Conservation (phyloP, 1,139 yeast species). For the Pichia sp. region DNA sequence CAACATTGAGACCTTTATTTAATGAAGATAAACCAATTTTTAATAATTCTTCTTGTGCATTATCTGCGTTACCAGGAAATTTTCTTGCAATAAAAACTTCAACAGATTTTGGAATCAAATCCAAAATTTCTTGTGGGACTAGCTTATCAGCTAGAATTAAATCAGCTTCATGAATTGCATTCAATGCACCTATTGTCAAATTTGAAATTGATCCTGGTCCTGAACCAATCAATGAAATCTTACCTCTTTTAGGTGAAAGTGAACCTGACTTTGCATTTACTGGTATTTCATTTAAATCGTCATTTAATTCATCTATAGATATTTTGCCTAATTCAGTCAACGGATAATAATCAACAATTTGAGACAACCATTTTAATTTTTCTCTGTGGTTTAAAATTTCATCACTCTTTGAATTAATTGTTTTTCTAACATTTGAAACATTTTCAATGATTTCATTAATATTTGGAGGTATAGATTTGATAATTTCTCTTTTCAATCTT, state of each 20-base stretch:
- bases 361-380: constrained; percentile 80
- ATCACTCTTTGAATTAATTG: constrained; percentile 44
- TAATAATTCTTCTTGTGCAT: constrained; percentile 81
- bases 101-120: constrained; percentile 67
- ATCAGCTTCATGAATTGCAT: constrained; percentile 78
- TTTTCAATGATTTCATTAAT: constrained; percentile 62
- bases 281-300: constrained; percentile 21
- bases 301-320: constrained; percentile 50
- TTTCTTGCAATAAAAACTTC: constrained; percentile 82
- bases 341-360: constrained; percentile 88
- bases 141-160: constrained; percentile 82
- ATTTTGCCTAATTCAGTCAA: constrained; percentile 52
- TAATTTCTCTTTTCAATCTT: constrained; percentile 69
- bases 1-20: constrained; percentile 64
- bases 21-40: constrained; percentile 62
- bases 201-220: constrained; percentile 90
- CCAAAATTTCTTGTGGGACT: constrained; percentile 83
- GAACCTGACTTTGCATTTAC: neutral
- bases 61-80: constrained; percentile 95
- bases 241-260: constrained; percentile 34
- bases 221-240: constrained; percentile 77
- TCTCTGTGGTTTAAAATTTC: constrained; percentile 52
- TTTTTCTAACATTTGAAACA: constrained; percentile 58
- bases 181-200: constrained; percentile 78
- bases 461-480: constrained; percentile 57